Base-by-base conservation (phyloP, 139 green algal genomes). In the Chlamydomonas incerta region DNA sequence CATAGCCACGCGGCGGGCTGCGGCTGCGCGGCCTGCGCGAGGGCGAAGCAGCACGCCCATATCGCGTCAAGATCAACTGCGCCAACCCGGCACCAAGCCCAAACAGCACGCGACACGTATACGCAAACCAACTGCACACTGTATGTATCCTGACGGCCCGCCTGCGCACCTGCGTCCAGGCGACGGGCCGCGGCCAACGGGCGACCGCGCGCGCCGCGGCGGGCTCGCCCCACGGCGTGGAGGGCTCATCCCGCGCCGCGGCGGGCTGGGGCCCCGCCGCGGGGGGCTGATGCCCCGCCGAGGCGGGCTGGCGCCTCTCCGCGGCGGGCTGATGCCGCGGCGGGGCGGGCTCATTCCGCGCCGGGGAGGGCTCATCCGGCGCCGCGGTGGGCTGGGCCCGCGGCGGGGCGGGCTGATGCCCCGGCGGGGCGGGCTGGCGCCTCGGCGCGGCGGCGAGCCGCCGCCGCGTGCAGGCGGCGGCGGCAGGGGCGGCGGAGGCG, bases 1-100 rank as follows among this genome's bases (percentile, higher is more conserved):
- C 57, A 41, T 65, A 73, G 4, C 57, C 58, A 1, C 70, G 34
- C 29, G 69, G 58, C 2, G 81, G 81, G 71, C 81, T 87, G 81
- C 81, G 81, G 58, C 81, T 87, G 70, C 81, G 81, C 1, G 81
- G 81, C 81, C 81, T 86, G 67, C 24, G 29, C 29, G 13, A 50
- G 23, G 41, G 34, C 35, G n/a, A 21, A 28, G 66, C 33, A 31
- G 14, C n/a, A n/a, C n/a, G n/a, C n/a, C n/a, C n/a, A n/a, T n/a
- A n/a, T n/a, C n/a, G n/a, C n/a, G n/a, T n/a, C n/a, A n/a, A n/a
- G n/a, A n/a, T n/a, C n/a, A n/a, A n/a, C n/a, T n/a, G n/a, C n/a
- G n/a, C n/a, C n/a, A n/a, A n/a, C n/a, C n/a, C n/a, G n/a, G n/a
- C n/a, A n/a, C n/a, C n/a, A n/a, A n/a, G n/a, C n/a, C n/a, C n/a